phyloP scores from a whole-genome alignment of 345 rosid species.

The Garcia nutans region DNA sequence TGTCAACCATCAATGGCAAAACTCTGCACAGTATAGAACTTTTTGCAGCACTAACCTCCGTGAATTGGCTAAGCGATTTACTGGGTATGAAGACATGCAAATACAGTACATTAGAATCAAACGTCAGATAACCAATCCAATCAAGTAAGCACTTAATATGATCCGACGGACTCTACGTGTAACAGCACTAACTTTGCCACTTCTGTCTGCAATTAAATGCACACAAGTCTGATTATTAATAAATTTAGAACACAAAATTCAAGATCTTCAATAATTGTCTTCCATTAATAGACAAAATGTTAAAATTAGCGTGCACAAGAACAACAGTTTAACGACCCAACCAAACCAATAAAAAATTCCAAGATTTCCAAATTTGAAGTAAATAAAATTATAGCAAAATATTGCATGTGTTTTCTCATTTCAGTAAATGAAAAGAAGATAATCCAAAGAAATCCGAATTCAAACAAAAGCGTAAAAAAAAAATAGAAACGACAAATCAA shows the following conservation, averaged over 20 bases:
- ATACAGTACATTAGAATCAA: slow-evolving; percentile 29
- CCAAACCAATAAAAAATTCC: not conserved
- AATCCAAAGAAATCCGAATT: not conserved
- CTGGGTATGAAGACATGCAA: slow-evolving; percentile 18
- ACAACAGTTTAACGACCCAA: not conserved
- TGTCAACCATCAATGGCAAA: not conserved
- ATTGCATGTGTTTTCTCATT: not conserved
- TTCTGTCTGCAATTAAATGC: not conserved
- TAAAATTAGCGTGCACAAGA: not conserved
- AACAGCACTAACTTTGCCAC: slow-evolving; percentile 2
- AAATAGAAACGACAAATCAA: not conserved
- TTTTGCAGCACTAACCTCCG: slow-evolving; percentile 23
- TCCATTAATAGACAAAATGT: no score
- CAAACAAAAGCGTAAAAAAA: not conserved
- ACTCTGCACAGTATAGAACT: no score
- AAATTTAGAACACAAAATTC: not conserved
- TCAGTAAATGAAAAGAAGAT: not conserved
- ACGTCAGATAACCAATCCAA: slow-evolving; percentile 27
- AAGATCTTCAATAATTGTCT: slow-evolving; percentile 6
- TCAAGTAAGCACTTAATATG: slow-evolving; percentile 35
- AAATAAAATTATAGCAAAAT: not conserved
- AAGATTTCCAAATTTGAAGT: not conserved
- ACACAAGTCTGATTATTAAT: not conserved
- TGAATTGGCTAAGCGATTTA: slow-evolving; percentile 18
- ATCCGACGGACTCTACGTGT: slow-evolving; percentile 20